These are phyloP conservation scores for Podaxis sp. DNA, from an alignment of 768 basidiomycete species.

Conservation along the genomic window DNA sequence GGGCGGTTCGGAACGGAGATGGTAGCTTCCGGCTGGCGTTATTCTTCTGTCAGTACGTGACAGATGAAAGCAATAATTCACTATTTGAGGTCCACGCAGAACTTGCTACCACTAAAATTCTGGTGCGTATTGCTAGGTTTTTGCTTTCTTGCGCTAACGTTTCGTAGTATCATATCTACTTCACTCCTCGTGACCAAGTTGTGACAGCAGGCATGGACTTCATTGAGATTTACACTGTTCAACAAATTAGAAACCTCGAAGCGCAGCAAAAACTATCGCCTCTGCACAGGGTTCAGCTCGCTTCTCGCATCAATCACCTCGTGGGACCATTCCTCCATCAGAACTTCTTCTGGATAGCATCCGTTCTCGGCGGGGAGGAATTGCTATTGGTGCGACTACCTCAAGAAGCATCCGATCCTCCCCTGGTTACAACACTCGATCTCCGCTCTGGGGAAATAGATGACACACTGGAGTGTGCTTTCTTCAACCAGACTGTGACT, in stretches of 20 bases:
- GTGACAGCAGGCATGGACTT: not conserved
- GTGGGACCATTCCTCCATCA: not conserved
- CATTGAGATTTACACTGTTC: not conserved
- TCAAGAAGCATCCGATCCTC: not conserved
- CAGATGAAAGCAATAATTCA: not conserved
- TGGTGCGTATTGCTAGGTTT: not conserved
- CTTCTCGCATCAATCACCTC: not conserved
- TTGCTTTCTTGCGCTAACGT: not conserved
- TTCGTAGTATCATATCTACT: not conserved
- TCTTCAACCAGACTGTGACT: not conserved
- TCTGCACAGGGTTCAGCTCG: not conserved
- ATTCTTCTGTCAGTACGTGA: not conserved
- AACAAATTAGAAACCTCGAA: not conserved
- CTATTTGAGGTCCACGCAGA: not conserved
- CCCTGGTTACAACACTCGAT: not conserved
- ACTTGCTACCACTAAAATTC: not conserved
- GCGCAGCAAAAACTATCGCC: not conserved
- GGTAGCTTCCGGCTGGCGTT: not conserved
- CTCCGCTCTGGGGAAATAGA: not conserved
- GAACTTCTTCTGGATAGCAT: not conserved
- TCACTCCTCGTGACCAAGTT: not conserved
- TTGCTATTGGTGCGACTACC: not conserved
- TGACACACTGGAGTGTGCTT: no score
- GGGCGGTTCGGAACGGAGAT: not conserved
- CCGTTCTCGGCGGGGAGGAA: not conserved